Evolutionary conservation across 139 green algal species (phyloP).

Genomic region (Bryopsis sp.): DNA sequence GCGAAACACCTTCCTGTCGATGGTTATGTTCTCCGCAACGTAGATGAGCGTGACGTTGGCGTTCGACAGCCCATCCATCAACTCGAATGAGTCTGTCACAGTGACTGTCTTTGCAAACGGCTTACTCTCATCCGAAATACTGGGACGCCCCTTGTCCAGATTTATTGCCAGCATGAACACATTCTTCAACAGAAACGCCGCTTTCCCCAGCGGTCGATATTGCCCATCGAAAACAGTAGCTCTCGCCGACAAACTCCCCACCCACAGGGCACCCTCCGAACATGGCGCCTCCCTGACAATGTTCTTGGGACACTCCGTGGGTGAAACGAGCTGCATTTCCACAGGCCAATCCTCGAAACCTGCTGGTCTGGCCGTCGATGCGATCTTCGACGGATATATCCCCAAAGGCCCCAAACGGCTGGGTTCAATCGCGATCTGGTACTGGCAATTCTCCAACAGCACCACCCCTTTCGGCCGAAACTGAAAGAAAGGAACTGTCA

Average conservation of each 20-base stretch:
- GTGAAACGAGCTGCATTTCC: no score
- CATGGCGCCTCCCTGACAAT: neutral
- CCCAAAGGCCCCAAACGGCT: neutral
- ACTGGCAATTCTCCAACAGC: neutral
- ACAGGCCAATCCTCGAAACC: slow-evolving; percentile 7
- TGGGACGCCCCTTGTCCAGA: neutral
- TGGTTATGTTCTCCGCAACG: neutral
- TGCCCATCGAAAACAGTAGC: neutral
- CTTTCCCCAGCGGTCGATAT: neutral
- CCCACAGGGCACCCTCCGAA: neutral
- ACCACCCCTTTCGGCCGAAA: neutral
- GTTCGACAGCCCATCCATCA: neutral
- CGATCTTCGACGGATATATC: neutral
- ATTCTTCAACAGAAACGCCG: neutral
- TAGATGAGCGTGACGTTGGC: neutral
- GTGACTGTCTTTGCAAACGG: neutral
- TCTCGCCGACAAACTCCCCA: neutral
- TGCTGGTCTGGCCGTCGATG: neutral
- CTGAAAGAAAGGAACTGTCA: neutral
- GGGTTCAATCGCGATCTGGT: slow-evolving; percentile 10
- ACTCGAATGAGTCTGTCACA: neutral
- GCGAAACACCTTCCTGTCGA: neutral
- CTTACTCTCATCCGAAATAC: no score
- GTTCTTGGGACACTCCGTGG: neutral
- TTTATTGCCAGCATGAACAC: neutral